Conservation (phyloP, 1,284 basidiomycete species). For the Sanghuangporus sanghuang region DNA sequence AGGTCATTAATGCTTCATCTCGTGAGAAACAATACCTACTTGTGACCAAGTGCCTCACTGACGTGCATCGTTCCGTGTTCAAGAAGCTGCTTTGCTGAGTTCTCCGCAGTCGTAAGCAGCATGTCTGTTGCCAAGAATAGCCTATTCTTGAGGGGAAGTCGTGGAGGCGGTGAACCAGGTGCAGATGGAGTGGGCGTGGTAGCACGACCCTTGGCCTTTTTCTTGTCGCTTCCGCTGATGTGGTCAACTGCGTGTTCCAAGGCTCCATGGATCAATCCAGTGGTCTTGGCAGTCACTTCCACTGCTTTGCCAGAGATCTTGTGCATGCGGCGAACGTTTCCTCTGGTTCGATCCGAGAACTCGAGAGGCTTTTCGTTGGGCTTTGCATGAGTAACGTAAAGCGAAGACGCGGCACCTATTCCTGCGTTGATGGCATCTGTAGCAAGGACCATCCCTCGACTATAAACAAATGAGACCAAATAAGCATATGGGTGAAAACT, state of each 20-base stretch:
- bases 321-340: constrained; percentile 56
- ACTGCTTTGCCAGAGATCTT: constrained; percentile 62
- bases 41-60: constrained; percentile 15
- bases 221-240: constrained; percentile 20
- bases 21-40: background rate
- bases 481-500: background rate
- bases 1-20: background rate
- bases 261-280: constrained; percentile 58
- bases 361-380: constrained; percentile 48
- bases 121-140: constrained; percentile 48
- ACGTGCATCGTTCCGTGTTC: constrained; percentile 26
- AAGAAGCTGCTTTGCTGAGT: constrained; percentile 56
- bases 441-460: constrained; percentile 63
- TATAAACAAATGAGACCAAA: constrained; percentile 24
- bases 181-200: background rate
- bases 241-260: constrained; percentile 38
- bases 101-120: constrained; percentile 66
- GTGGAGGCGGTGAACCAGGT: constrained; percentile 27
- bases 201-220: constrained; percentile 22
- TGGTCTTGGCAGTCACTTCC: constrained; percentile 58
- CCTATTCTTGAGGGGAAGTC: constrained; percentile 19
- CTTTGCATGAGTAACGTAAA: constrained; percentile 55
- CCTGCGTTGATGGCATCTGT: constrained; percentile 61
- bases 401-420: constrained; percentile 56
- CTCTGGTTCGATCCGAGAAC: constrained; percentile 57